Evolutionary conservation across 1,139 yeast species (phyloP).

Genomic region (Entelexis paramagnoliae): DNA sequence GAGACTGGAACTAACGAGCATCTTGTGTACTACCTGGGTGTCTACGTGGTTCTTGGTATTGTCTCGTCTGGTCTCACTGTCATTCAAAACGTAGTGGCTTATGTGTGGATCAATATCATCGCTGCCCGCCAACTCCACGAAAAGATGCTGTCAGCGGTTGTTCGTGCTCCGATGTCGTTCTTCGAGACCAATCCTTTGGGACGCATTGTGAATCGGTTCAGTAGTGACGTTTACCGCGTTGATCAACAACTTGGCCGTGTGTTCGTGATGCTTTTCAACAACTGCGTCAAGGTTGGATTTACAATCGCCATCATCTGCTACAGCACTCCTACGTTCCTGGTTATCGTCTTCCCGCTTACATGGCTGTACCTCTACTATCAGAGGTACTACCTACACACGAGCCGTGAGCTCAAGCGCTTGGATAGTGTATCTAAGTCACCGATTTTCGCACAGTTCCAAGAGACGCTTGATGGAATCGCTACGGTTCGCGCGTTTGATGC

Average conservation of each 20-base stretch:
- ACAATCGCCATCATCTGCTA: conserved; percentile 72
- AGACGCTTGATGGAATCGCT: conserved; percentile 78
- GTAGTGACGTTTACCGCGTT: conserved; percentile 84
- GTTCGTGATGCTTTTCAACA: conserved; percentile 69
- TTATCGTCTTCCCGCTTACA: conserved; percentile 61
- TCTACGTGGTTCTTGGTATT: conserved; percentile 67
- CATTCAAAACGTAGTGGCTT: conserved; percentile 57
- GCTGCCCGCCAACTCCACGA: conserved; percentile 74
- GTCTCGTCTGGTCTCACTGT: conserved; percentile 53
- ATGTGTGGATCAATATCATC: conserved; percentile 76
- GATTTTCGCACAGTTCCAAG: conserved; percentile 93
- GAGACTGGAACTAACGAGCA: conserved; percentile 59
- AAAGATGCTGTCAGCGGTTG: conserved; percentile 65
- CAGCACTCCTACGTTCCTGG: conserved; percentile 79
- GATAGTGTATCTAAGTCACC: conserved; percentile 93
- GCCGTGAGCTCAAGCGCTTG: conserved; percentile 81
- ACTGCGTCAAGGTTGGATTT: conserved; percentile 62
- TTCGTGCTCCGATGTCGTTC: conserved; percentile 93
- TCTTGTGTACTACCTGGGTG: conserved; percentile 56
- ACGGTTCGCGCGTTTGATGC: conserved; percentile 86
- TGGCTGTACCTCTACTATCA: conserved; percentile 73
- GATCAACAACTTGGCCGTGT: conserved; percentile 82
- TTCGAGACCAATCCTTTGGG: conserved; percentile 97
- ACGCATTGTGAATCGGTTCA: conserved; percentile 82
- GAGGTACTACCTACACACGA: conserved; percentile 76